phyloP scores from a whole-genome alignment of 2,329 filamentous ascomycete species.

The Polychaeton citri region DNA sequence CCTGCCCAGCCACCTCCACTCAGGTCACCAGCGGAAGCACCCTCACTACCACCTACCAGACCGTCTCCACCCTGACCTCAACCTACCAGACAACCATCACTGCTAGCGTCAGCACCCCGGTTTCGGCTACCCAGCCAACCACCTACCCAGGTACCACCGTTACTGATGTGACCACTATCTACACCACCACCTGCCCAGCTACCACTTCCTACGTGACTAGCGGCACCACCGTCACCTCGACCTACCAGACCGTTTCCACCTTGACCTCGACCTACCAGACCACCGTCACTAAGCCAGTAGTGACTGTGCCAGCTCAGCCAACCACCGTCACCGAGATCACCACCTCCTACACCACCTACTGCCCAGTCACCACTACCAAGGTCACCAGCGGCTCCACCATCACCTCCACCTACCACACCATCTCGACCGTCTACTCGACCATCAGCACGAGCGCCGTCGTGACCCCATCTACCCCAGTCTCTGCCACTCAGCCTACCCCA shows the following conservation, averaged over 20 bases:
- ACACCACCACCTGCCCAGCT: conserved; percentile 5
- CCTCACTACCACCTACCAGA: conserved; percentile 2
- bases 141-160: conserved; percentile 3
- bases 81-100: conserved; percentile 25
- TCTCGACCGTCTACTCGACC: not conserved
- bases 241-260: conserved; percentile 4
- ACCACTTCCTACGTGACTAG: conserved; percentile 4
- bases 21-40: conserved; percentile 5
- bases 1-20: conserved; percentile 6
- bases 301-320: not conserved
- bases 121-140: not conserved
- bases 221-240: conserved; percentile 5
- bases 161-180: conserved; percentile 4
- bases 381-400: conserved; percentile 5
- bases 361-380: conserved; percentile 5
- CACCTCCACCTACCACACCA: conserved; percentile 2
- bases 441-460: not conserved
- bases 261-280: conserved; percentile 25
- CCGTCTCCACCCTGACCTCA: conserved; percentile 14
- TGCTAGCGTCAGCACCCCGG: no score
- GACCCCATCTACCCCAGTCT: not conserved
- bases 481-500: not conserved
- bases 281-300: conserved; percentile 15
- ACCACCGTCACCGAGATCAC: conserved; percentile 5
- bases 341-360: conserved; percentile 6